Percentiles rank a stretch among this genome's conserved stretches.
These are phyloP conservation scores for Pseudogymnoascus sp. DNA, from an alignment of 2,329 filamentous ascomycete species.

Conservation along the genomic window DNA sequence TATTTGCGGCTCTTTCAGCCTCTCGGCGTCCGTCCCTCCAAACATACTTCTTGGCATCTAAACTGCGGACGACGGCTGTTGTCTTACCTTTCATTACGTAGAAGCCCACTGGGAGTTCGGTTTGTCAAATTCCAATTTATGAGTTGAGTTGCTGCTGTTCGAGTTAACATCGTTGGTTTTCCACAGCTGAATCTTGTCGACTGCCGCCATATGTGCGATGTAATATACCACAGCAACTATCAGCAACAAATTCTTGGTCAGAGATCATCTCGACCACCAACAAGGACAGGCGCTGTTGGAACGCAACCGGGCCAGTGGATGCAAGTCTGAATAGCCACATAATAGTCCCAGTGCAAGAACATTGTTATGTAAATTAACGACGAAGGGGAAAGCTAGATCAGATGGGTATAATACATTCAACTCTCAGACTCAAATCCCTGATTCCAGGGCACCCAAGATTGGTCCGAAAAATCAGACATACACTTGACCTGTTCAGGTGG, in stretches of 20 bases:
- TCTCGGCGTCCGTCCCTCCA: no score
- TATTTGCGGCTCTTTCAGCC: no score
- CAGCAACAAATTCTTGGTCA: background rate
- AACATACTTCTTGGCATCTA: no score
- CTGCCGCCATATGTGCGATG: no score
- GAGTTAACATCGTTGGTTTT: background rate
- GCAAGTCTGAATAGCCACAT: background rate
- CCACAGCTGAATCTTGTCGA: background rate
- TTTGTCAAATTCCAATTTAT: background rate
- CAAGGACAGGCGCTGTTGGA: background rate
- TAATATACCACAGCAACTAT: no score
- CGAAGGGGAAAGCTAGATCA: background rate
- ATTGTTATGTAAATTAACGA: background rate
- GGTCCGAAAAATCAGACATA: conserved; percentile 13
- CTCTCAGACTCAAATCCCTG: background rate
- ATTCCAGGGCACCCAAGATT: conserved; percentile 15
- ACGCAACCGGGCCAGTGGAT: background rate
- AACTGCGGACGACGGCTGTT: no score
- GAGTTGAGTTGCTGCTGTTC: background rate
- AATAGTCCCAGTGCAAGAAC: background rate
- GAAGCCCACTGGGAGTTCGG: background rate
- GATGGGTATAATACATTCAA: background rate
- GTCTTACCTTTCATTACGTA: background rate
- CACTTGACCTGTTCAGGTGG: conserved; percentile 17
- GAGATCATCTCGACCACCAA: background rate